Evolutionary conservation across 495 filamentous ascomycete genomes (phyloP).

Genomic region (Symbiotaphrina buchneri): DNA sequence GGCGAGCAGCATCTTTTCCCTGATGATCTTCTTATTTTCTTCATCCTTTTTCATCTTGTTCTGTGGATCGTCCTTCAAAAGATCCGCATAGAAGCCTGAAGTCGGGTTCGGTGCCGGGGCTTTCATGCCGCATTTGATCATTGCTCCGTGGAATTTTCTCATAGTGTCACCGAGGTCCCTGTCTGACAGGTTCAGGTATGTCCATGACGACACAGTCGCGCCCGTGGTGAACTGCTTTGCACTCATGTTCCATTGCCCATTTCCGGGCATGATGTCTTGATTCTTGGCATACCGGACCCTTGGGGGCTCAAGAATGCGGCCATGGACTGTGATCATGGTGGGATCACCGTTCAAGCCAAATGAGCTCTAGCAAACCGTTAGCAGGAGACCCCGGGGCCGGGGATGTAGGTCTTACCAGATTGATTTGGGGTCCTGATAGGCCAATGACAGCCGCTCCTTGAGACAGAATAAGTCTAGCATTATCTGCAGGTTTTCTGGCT

Average conservation of each 20-base stretch:
- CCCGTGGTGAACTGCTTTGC: conserved; percentile 19
- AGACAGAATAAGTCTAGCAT: conserved; percentile 39
- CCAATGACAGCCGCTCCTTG: conserved; percentile 27
- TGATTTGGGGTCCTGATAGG: conserved; percentile 11
- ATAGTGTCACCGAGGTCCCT: background rate
- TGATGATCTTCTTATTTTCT: conserved; percentile 6
- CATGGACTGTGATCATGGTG: conserved; percentile 38
- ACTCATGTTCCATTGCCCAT: conserved; percentile 34
- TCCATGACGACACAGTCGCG: conserved; percentile 16
- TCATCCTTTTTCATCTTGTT: conserved; percentile 5
- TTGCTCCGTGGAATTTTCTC: conserved; percentile 2
- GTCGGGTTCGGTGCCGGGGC: conserved; percentile 2
- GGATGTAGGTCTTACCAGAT: conserved; percentile 11
- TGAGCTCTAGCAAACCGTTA: conserved; percentile 10
- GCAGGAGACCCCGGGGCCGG: conserved; percentile 10
- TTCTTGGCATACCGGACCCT: conserved; percentile 23
- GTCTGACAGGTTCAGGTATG: conserved; percentile 3
- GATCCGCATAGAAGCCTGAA: background rate
- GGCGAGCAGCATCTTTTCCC: background rate
- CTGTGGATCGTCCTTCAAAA: no score
- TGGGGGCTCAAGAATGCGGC: conserved; percentile 34
- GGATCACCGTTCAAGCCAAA: conserved; percentile 33
- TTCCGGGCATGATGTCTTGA: conserved; percentile 7
- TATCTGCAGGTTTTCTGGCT: conserved; percentile 36
- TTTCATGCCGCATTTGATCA: conserved; percentile 3